A percentile compares a stretch with the other conserved stretches of the same genome.
These are phyloP conservation scores for Pyrus hybrid DNA, from an alignment of 331 rosid genomes.

Conservation along the genomic window DNA sequence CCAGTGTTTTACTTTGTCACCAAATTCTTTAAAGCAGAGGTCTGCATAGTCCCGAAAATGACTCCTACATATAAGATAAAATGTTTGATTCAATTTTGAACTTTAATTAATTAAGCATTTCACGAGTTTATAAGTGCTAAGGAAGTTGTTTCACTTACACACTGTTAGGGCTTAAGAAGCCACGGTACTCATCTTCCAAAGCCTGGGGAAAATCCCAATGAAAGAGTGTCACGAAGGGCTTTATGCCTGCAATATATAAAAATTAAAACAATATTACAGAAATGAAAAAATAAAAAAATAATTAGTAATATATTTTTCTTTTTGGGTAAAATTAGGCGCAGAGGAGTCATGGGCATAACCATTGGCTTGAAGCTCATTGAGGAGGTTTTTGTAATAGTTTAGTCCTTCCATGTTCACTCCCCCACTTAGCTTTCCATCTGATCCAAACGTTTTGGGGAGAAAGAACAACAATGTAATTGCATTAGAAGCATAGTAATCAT, in stretches of 20 bases:
- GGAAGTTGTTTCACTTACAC: background rate
- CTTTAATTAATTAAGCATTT: too few relatives aligned
- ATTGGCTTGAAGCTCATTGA: background rate
- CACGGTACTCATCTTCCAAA: background rate
- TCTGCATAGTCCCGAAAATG: constrained; percentile 9
- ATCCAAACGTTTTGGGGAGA: background rate
- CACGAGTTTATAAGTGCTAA: background rate
- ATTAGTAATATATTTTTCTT: too few relatives aligned
- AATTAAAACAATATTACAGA: background rate
- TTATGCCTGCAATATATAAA: background rate
- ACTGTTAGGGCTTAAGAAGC: background rate
- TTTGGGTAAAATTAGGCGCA: background rate
- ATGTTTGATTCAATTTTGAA: background rate
- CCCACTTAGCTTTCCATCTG: background rate
- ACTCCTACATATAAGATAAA: background rate
- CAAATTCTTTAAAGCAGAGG: constrained; percentile 5
- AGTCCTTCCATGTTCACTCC: background rate
- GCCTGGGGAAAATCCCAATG: background rate
- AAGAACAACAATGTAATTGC: background rate
- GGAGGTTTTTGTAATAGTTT: background rate
- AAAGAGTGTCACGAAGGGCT: background rate
- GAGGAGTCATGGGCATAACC: background rate
- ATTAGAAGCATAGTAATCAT: too few relatives aligned
- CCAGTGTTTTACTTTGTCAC: constrained; percentile 14
- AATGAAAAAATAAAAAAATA: background rate